Evolutionary conservation across 441 rosid genomes (phyloP).

Genomic region (Pelargonium myrrhifolium): DNA sequence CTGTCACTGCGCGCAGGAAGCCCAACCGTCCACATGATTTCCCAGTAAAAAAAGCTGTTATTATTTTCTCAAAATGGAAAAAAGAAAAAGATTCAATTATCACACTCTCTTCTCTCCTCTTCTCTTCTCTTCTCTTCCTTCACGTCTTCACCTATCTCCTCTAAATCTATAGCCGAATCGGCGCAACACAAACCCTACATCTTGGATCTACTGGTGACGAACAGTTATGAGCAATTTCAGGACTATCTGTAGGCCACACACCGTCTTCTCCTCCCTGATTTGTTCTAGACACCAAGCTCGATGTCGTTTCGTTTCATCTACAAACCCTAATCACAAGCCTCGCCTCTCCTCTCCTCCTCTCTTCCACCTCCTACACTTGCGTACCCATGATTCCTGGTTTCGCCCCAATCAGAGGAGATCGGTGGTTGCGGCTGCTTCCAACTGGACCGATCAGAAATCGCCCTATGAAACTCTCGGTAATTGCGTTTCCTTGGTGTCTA

Average conservation of each 20-base stretch:
- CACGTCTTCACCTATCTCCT: conserved; percentile 16
- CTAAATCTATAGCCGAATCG: background rate
- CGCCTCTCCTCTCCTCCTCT: conserved; percentile 33
- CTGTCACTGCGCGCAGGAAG: too few species aligned
- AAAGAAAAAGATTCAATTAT: conserved; percentile 19
- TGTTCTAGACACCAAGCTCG: conserved; percentile 40
- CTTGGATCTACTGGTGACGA: background rate
- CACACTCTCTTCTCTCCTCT: conserved; percentile 12
- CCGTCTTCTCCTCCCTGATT: conserved; percentile 47
- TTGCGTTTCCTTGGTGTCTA: background rate
- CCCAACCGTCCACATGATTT: too few species aligned
- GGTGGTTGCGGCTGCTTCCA: conserved; percentile 42
- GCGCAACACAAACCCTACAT: conserved; percentile 13
- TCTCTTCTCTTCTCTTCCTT: background rate
- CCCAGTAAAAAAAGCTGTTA: too few species aligned
- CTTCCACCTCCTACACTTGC: conserved; percentile 26
- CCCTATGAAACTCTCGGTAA: conserved; percentile 94
- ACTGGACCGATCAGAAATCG: conserved; percentile 64
- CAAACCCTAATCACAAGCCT: conserved; percentile 29
- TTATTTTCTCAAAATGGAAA: background rate
- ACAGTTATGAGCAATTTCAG: conserved; percentile 50
- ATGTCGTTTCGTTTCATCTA: conserved; percentile 51
- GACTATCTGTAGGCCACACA: conserved; percentile 59
- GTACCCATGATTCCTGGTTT: conserved; percentile 40
- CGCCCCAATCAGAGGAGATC: conserved; percentile 56